Conservation (phyloP, 1,284 basidiomycete species). For the Volvariella volvacea region DNA sequence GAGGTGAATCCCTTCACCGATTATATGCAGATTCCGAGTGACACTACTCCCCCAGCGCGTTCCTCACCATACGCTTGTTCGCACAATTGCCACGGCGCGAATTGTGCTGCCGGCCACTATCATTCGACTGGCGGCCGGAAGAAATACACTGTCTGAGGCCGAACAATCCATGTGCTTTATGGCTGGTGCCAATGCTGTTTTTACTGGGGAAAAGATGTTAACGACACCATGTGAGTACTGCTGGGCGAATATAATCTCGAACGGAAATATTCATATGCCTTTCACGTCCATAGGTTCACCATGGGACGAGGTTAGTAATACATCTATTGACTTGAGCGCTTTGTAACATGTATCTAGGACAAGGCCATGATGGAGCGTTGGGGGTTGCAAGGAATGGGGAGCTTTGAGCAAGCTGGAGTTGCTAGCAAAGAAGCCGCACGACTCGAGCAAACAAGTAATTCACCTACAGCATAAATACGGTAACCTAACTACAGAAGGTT, state of each 20-base stretch:
- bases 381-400: constrained; percentile 89
- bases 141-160: constrained; percentile 85
- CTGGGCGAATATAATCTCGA: not conserved
- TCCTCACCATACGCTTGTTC: constrained; percentile 77
- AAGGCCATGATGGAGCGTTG: constrained; percentile 91
- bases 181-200: constrained; percentile 97
- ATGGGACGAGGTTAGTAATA: constrained; percentile 67
- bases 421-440: constrained; percentile 44
- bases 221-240: constrained; percentile 82
- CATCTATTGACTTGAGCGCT: constrained; percentile 7
- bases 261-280: too few relatives aligned
- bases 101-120: constrained; percentile 91
- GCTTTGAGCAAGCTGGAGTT: constrained; percentile 67
- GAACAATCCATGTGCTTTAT: constrained; percentile 98
- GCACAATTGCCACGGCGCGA: constrained; percentile 93
- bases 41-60: constrained; percentile 50
- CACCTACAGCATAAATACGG: too few relatives aligned
- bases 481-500: too few relatives aligned
- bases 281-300: constrained; percentile 51
- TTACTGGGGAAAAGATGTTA: constrained; percentile 96
- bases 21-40: not conserved
- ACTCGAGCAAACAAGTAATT: not conserved
- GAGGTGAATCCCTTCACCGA: constrained; percentile 39
- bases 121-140: constrained; percentile 91
- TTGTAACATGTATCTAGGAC: too few relatives aligned